Percentiles rank a stretch among this genome's conserved stretches.
Conservation (phyloP, 164 flowering plant species). For the Umbilicus rupestris region DNA sequence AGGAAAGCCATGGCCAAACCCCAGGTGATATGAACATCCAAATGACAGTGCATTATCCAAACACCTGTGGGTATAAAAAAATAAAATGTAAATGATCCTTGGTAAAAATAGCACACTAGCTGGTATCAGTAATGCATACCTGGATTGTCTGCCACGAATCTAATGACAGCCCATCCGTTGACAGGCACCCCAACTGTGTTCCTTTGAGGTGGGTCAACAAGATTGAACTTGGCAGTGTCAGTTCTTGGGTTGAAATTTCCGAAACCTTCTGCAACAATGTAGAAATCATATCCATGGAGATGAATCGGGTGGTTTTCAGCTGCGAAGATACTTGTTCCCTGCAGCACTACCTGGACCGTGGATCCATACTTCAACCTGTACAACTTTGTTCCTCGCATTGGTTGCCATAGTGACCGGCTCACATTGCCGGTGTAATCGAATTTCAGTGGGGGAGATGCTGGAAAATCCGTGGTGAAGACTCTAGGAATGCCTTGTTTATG, state of each 20-base stretch:
- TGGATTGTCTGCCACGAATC: constrained; percentile 8
- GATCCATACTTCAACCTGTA: neutral
- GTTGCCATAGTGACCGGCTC: neutral
- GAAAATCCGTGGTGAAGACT: constrained; percentile 8
- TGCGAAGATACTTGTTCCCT: constrained; percentile 11
- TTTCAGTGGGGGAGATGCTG: neutral
- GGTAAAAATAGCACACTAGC: neutral
- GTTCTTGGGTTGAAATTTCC: constrained; percentile 5
- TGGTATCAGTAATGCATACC: neutral
- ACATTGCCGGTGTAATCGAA: constrained; percentile 7
- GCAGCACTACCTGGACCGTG: neutral
- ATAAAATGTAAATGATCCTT: neutral
- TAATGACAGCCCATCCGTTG: constrained; percentile 2
- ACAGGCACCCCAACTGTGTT: constrained; percentile 2
- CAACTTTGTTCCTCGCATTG: neutral
- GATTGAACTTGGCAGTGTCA: constrained; percentile 6
- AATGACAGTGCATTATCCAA: constrained; percentile 77
- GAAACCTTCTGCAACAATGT: constrained; percentile 11
- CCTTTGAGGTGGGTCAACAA: constrained; percentile 5
- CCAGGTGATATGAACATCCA: constrained; percentile 55
- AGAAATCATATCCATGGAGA: constrained; percentile 17
- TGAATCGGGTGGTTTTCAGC: constrained; percentile 16
- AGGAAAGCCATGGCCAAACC: constrained; percentile 61
- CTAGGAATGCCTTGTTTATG: neutral
- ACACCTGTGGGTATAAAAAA: constrained; percentile 29